Percentiles rank a stretch among this genome's conserved stretches.
phyloP scores from a whole-genome alignment of 306 rosid species.

The Vigna radiata region DNA sequence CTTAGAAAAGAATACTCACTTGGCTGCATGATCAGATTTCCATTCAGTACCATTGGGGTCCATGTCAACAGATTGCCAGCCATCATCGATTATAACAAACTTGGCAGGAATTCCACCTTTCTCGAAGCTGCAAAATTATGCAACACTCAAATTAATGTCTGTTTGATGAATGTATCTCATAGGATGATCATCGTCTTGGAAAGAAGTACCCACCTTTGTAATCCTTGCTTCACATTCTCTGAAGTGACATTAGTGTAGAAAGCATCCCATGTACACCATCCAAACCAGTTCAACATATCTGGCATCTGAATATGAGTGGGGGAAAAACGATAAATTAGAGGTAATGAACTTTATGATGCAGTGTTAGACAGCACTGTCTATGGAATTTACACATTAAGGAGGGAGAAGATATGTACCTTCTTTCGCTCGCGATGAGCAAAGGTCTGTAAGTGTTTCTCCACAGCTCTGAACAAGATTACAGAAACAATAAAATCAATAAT shows the following conservation, averaged over 20 bases:
- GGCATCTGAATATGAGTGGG: slow-evolving; percentile 72
- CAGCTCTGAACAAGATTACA: slow-evolving; percentile 56
- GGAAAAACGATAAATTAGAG: background rate
- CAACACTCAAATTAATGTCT: background rate
- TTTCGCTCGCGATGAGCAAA: slow-evolving; percentile 83
- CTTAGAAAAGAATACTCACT: slow-evolving; percentile 51
- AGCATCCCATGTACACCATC: slow-evolving; percentile 99
- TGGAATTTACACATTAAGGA: background rate
- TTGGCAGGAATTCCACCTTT: slow-evolving; percentile 81
- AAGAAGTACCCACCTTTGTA: slow-evolving; percentile 61
- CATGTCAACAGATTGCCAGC: slow-evolving; percentile 85
- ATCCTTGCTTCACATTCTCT: slow-evolving; percentile 82
- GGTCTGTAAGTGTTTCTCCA: slow-evolving; percentile 84
- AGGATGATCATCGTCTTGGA: background rate
- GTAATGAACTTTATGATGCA: background rate
- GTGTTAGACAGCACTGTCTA: background rate
- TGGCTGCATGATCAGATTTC: slow-evolving; percentile 65
- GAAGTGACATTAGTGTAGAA: slow-evolving; percentile 84
- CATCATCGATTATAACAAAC: slow-evolving; percentile 87
- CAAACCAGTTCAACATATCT: slow-evolving; percentile 92
- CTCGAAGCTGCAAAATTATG: slow-evolving; percentile 58
- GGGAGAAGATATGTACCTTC: slow-evolving; percentile 60
- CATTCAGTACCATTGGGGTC: slow-evolving; percentile 58
- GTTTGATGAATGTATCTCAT: slow-evolving; percentile 15
- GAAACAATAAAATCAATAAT: slow-evolving; percentile 10